Evolutionary conservation across 176 grass and related monocot species (phyloP).

Genomic region (Musa itinerans): DNA sequence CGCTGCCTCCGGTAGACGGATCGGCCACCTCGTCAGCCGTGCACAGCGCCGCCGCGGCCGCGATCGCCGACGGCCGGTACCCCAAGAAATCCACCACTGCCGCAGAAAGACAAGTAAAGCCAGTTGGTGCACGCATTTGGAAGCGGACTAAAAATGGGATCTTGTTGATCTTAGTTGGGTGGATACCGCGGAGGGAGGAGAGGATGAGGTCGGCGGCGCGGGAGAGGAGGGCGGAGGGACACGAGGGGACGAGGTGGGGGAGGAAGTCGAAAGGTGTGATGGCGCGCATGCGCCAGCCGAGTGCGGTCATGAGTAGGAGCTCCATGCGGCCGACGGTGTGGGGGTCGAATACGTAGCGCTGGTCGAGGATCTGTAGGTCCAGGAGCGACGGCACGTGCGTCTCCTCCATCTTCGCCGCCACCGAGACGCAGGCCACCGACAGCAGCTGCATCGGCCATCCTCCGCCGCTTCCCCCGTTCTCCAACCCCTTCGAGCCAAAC

Average conservation of each 20-base stretch:
- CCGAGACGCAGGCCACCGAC: conserved; percentile 39
- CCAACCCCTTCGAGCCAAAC: neutral
- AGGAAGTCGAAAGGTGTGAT: conserved; percentile 46
- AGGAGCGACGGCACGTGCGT: conserved; percentile 24
- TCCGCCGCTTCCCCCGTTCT: conserved; percentile 5
- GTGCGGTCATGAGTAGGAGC: conserved; percentile 35
- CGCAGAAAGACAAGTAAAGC: neutral
- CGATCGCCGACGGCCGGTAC: conserved; percentile 31
- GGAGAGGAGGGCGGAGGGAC: conserved; percentile 5
- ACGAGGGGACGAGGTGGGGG: conserved; percentile 15
- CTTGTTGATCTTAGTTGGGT: neutral
- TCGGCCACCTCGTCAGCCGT: conserved; percentile 3
- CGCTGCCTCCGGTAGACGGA: neutral
- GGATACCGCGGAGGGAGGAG: conserved; percentile 23
- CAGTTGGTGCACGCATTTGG: neutral
- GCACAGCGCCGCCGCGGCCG: conserved; percentile 29
- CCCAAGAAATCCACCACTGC: conserved; percentile 36
- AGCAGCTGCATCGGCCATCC: conserved; percentile 45
- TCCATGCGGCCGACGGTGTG: conserved; percentile 42
- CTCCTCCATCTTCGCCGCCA: conserved; percentile 53
- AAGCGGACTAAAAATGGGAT: neutral
- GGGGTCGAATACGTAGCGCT: conserved; percentile 37
- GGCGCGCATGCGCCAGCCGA: conserved; percentile 37
- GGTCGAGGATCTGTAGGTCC: conserved; percentile 31
- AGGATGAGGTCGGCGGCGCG: conserved; percentile 25